Evolutionary conservation across 768 basidiomycete genomes (phyloP).

Genomic region (Xerocomellus dryophilus): DNA sequence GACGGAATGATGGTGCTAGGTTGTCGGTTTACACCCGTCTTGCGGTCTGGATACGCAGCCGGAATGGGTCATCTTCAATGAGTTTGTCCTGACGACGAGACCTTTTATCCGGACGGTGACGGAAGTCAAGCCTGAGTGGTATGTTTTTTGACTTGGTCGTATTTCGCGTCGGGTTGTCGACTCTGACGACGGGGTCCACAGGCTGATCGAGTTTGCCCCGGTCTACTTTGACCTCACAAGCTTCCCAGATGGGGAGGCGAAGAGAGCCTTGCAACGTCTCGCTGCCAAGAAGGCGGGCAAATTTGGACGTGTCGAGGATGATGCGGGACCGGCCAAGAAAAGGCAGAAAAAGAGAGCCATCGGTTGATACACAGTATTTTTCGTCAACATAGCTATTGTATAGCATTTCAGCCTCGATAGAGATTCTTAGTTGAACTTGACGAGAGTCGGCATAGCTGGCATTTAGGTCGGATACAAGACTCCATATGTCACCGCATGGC

Average conservation of each 20-base stretch:
- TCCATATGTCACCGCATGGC: no score
- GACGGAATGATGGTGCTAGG: conserved; percentile 3
- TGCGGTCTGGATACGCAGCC: conserved; percentile 85
- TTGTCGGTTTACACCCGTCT: conserved; percentile 58
- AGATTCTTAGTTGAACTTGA: neutral
- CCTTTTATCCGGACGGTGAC: conserved; percentile 91
- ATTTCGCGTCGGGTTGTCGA: neutral
- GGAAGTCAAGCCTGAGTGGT: conserved; percentile 87
- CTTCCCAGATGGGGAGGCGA: conserved; percentile 72
- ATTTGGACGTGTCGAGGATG: conserved; percentile 15
- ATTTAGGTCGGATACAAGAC: no score
- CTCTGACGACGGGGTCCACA: conserved; percentile 20
- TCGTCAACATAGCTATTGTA: neutral
- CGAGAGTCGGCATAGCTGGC: neutral
- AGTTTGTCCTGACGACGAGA: conserved; percentile 89
- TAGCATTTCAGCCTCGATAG: neutral
- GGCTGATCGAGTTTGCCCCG: conserved; percentile 61
- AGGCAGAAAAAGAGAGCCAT: conserved; percentile 8
- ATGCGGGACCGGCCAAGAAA: conserved; percentile 11
- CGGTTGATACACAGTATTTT: neutral
- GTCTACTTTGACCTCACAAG: conserved; percentile 65
- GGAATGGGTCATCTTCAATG: conserved; percentile 92
- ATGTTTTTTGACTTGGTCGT: conserved; percentile 21
- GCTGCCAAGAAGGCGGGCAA: conserved; percentile 53
- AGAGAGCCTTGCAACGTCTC: conserved; percentile 56